These are phyloP conservation scores for Brassica cretica DNA, from an alignment of 345 rosid species.

Conservation along the genomic window DNA sequence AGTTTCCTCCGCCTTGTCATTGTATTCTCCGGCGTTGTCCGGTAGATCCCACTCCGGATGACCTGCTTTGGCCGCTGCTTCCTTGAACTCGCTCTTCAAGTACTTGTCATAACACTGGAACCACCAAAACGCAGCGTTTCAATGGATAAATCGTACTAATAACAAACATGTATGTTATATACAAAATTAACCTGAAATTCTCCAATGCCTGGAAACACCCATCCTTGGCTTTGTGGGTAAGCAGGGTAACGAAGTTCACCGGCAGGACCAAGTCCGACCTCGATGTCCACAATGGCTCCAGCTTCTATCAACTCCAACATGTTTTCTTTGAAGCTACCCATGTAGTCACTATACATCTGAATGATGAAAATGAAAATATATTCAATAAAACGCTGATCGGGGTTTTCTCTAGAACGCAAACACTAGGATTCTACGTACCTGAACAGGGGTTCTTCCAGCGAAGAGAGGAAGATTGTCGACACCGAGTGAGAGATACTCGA, in stretches of 20 bases:
- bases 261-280: constrained; percentile 89
- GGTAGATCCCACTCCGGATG: constrained; percentile 86
- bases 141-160: not conserved
- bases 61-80: constrained; percentile 57
- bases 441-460: constrained; percentile 61
- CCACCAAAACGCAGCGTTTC: constrained; percentile 10
- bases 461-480: constrained; percentile 63
- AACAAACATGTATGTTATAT: not conserved
- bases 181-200: constrained; percentile 64
- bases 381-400: not conserved
- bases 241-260: constrained; percentile 92
- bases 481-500: constrained; percentile 65
- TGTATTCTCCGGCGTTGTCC: constrained; percentile 68
- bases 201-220: constrained; percentile 83
- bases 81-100: constrained; percentile 61
- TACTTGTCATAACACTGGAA: constrained; percentile 77
- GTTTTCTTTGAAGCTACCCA: constrained; percentile 75
- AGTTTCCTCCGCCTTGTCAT: constrained; percentile 58
- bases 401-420: constrained; percentile 5
- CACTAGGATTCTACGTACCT: constrained; percentile 43
- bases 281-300: constrained; percentile 64
- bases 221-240: constrained; percentile 71
- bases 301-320: constrained; percentile 65
- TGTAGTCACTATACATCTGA: constrained; percentile 74
- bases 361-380: not conserved